These are phyloP conservation scores for Scutellaria galericulata DNA, from an alignment of 257 asterid species.

Conservation along the genomic window DNA sequence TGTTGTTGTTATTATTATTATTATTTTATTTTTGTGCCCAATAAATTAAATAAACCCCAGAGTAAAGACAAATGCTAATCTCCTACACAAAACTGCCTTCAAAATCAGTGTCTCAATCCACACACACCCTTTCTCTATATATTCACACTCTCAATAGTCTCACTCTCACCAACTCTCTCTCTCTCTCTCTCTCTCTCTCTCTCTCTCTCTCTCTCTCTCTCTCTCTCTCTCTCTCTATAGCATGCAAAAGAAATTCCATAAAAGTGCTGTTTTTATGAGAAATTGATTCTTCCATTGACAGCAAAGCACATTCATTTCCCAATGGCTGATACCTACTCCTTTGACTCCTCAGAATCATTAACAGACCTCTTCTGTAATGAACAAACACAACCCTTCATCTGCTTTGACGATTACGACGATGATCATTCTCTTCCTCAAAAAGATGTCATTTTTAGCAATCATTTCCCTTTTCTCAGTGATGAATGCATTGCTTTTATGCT, in stretches of 20 bases:
- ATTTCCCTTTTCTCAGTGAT: slow-evolving; percentile 53
- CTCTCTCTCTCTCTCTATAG: slow-evolving; percentile 32
- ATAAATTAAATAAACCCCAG: slow-evolving; percentile 3
- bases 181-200: slow-evolving; percentile 25
- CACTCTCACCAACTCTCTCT: slow-evolving; percentile 18
- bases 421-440: slow-evolving; percentile 26
- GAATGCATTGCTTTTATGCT: slow-evolving; percentile 62
- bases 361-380: slow-evolving; percentile 57
- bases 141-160: slow-evolving; percentile 30
- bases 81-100: slow-evolving; percentile 48
- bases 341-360: slow-evolving; percentile 38
- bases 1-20: neutral
- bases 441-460: slow-evolving; percentile 35
- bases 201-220: slow-evolving; percentile 20
- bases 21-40: neutral
- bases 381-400: slow-evolving; percentile 42
- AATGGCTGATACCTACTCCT: slow-evolving; percentile 54
- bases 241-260: slow-evolving; percentile 41
- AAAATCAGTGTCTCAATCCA: slow-evolving; percentile 26
- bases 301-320: slow-evolving; percentile 38
- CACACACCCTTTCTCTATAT: slow-evolving; percentile 17
- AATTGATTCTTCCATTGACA: slow-evolving; percentile 34
- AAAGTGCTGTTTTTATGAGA: slow-evolving; percentile 39
- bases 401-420: slow-evolving; percentile 39
- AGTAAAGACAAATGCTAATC: slow-evolving; percentile 41